These are phyloP conservation scores for Musa itinerans DNA, from an alignment of 176 grass and related monocot genomes.

Conservation along the genomic window DNA sequence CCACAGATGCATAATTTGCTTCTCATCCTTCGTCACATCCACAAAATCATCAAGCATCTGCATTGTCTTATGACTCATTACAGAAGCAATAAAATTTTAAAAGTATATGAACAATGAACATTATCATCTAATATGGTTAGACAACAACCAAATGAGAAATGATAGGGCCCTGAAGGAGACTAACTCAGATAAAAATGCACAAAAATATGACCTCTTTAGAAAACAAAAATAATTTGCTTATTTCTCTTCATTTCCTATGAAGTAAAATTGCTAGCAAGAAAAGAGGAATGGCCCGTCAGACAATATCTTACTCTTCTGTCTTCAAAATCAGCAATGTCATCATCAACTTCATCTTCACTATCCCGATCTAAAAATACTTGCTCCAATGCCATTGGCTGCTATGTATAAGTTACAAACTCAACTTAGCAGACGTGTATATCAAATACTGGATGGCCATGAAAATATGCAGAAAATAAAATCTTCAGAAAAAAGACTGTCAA, in stretches of 20 bases:
- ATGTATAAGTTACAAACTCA: background rate
- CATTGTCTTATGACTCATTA: background rate
- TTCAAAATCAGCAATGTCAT: conserved; percentile 79
- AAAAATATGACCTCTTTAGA: background rate
- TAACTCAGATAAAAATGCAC: background rate
- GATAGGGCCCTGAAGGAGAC: background rate
- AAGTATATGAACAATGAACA: background rate
- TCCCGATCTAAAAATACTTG: conserved; percentile 65
- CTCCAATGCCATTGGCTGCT: conserved; percentile 66
- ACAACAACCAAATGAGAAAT: too few relatives aligned
- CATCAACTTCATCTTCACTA: conserved; percentile 91
- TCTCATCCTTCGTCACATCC: conserved; percentile 72
- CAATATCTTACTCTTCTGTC: conserved; percentile 61
- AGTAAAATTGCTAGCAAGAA: too few relatives aligned
- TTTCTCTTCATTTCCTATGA: background rate
- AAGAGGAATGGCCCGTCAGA: background rate
- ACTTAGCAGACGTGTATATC: background rate
- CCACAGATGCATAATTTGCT: conserved; percentile 85
- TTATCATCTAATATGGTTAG: too few relatives aligned
- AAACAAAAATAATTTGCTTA: too few relatives aligned
- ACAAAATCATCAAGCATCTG: conserved; percentile 87
- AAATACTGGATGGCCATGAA: conserved; percentile 7
- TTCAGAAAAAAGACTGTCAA: background rate
- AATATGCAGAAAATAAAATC: conserved; percentile 8
- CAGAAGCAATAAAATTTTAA: background rate